These are phyloP conservation scores for Candolleomyces eurysporus DNA, from an alignment of 768 basidiomycete species.

Conservation along the genomic window DNA sequence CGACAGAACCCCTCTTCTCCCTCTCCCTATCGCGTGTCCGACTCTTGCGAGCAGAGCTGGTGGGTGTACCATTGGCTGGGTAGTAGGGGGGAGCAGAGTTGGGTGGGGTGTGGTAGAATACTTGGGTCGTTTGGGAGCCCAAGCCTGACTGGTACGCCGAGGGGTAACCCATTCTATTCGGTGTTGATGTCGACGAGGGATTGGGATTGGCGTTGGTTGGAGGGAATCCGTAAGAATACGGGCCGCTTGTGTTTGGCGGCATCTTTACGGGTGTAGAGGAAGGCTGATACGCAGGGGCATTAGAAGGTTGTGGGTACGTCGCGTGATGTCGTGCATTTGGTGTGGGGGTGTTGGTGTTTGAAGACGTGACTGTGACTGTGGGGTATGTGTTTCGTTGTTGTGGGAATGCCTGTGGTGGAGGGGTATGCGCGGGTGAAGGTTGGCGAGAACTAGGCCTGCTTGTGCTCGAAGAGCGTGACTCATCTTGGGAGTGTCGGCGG, in stretches of 20 bases:
- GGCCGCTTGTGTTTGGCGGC: too few relatives aligned
- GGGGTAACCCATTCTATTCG: background rate
- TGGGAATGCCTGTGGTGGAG: conserved; percentile 12
- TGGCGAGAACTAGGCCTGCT: background rate
- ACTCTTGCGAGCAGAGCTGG: background rate
- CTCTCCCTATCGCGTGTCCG: background rate
- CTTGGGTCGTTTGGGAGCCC: background rate
- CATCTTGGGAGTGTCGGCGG: conserved; percentile 4
- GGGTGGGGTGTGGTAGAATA: background rate
- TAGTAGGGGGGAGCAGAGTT: background rate
- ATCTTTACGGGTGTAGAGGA: too few relatives aligned
- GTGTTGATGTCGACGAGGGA: conserved; percentile 16
- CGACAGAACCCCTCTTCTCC: background rate
- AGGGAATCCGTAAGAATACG: background rate
- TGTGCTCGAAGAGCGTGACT: background rate
- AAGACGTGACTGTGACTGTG: too few relatives aligned
- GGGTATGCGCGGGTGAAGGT: conserved; percentile 3
- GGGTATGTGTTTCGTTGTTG: too few relatives aligned
- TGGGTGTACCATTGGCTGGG: background rate
- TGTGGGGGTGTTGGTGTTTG: conserved; percentile 10
- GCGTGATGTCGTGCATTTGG: conserved; percentile 7
- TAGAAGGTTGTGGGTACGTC: too few relatives aligned
- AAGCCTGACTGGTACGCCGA: background rate
- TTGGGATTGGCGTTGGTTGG: conserved; percentile 17
- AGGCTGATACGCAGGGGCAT: too few relatives aligned